These are phyloP conservation scores for Rhodofomes roseus DNA, from an alignment of 1,284 basidiomycete species.

Conservation along the genomic window DNA sequence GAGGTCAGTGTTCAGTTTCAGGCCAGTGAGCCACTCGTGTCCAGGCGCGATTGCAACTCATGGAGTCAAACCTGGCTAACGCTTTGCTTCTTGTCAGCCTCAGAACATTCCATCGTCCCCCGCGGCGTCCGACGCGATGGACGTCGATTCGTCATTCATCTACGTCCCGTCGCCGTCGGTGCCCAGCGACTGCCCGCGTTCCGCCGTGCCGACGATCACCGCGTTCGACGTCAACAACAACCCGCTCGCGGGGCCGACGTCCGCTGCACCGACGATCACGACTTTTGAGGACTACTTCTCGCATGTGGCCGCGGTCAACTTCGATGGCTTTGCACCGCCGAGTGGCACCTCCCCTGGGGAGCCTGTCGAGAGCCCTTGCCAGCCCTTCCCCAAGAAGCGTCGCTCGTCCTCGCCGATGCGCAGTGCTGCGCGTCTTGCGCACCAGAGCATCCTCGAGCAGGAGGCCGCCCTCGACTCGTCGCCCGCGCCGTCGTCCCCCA, in stretches of 20 bases:
- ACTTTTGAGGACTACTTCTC: conserved; percentile 61
- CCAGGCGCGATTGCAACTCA: conserved; percentile 4
- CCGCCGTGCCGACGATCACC: conserved; percentile 26
- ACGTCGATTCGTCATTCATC: conserved; percentile 55
- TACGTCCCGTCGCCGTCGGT: conserved; percentile 20
- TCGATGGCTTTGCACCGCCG: conserved; percentile 1
- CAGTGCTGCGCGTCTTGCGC: conserved; percentile 30
- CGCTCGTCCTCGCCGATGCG: conserved; percentile 66
- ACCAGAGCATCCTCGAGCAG: conserved; percentile 24
- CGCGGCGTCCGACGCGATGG: conserved; percentile 58
- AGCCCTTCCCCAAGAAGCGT: conserved; percentile 55
- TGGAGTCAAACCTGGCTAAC: conserved; percentile 14
- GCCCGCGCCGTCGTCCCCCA: conserved; percentile 59
- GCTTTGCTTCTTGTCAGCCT: conserved; percentile 14
- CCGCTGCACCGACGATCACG: conserved; percentile 49
- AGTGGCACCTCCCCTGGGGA: neutral
- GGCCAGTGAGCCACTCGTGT: conserved; percentile 1
- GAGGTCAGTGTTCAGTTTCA: conserved; percentile 25
- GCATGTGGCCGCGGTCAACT: conserved; percentile 45
- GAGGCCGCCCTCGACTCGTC: conserved; percentile 43
- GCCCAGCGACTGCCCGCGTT: conserved; percentile 22
- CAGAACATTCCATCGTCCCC: conserved; percentile 25
- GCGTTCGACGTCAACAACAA: conserved; percentile 25
- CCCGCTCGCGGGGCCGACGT: conserved; percentile 35
- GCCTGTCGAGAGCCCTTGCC: conserved; percentile 36